Base-by-base conservation (phyloP, 2,329 filamentous ascomycete genomes). In the Camptophora hylomeconis region DNA sequence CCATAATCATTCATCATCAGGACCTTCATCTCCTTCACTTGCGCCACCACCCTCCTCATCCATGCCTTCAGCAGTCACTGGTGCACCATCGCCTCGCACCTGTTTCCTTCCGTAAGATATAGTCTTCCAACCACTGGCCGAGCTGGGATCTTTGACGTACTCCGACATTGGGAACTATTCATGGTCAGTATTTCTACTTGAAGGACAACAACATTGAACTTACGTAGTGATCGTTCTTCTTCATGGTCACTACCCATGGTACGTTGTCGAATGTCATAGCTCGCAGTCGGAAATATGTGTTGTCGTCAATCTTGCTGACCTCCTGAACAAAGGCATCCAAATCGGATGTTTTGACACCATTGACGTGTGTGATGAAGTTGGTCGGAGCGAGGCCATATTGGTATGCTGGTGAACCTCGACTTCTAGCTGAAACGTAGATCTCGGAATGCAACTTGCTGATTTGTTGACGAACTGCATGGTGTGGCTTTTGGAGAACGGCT, bases 201-300 rank as follows among this genome's bases (percentile, higher is more conserved):
- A 23, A n/a, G 19, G n/a, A 12, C 14, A 5, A 7, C 14, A 15
- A 11, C 10, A 10, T 22, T 18, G 23, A 12, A 50, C 59, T 49
- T 46, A 66, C 62, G 53, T 98, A 98, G 56, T 98, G 89, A 51
- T 98, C 87, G 45, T 94, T 94, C 70, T 95, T 95, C 74, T 98
- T 98, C 81, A 98, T 93, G 6, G 89, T 98, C 20, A 92, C 82
- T n/a, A 98, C 84, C 84, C 89, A 98, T 3, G 87, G 87, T 7
- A 98, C 84, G 47, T 92, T 92, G 54, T 98, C 89, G 49, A 98
- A 98, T 0, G 89, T 95, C 53, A 95, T 83, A n/a, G 89, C 83
- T 53, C 87, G 86, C 30, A 98, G 67, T 11, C 89, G 76, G 73
- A 98, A 98, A 58, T 98, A 98, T 2, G 84, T 93, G 49, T 98